phyloP scores from a whole-genome alignment of 2,329 filamentous ascomycete genomes.

The Sporothrix inflata region DNA sequence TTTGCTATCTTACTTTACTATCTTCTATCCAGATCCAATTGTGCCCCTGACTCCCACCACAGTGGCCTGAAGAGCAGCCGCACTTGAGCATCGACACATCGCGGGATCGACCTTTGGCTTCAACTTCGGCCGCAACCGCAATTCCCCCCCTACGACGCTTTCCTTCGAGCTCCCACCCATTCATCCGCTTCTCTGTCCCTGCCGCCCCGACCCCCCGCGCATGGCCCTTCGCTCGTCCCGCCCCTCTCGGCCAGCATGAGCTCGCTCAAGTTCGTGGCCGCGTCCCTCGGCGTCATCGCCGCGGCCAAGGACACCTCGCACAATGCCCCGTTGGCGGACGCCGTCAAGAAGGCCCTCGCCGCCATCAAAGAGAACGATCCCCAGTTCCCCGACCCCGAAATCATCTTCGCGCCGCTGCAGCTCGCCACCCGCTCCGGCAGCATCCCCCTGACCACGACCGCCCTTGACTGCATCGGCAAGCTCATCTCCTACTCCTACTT shows the following conservation, averaged over 20 bases:
- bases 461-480: constrained; percentile 97
- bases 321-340: constrained; percentile 80
- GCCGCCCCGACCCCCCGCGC: constrained; percentile 38
- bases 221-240: constrained; percentile 50
- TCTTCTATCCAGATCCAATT: constrained; percentile 15
- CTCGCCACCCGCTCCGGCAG: constrained; percentile 86
- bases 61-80: constrained; percentile 2
- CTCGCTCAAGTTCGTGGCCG: constrained; percentile 94
- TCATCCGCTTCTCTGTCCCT: background rate
- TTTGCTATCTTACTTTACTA: background rate
- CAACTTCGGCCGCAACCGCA: background rate
- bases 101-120: background rate
- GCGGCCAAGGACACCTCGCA: constrained; percentile 88
- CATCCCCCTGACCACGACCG: constrained; percentile 82
- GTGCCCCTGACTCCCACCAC: constrained; percentile 1
- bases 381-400: constrained; percentile 82
- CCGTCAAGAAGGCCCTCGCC: constrained; percentile 77
- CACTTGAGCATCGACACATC: background rate
- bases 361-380: constrained; percentile 86
- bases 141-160: background rate
- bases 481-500: constrained; percentile 99
- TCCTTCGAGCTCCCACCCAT: background rate
- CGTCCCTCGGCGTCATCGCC: constrained; percentile 88
- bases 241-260: constrained; percentile 67
- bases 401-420: constrained; percentile 88